Evolutionary conservation across 2,329 filamentous ascomycete genomes (phyloP).

Genomic region (Pseudocercospora macadamiae): DNA sequence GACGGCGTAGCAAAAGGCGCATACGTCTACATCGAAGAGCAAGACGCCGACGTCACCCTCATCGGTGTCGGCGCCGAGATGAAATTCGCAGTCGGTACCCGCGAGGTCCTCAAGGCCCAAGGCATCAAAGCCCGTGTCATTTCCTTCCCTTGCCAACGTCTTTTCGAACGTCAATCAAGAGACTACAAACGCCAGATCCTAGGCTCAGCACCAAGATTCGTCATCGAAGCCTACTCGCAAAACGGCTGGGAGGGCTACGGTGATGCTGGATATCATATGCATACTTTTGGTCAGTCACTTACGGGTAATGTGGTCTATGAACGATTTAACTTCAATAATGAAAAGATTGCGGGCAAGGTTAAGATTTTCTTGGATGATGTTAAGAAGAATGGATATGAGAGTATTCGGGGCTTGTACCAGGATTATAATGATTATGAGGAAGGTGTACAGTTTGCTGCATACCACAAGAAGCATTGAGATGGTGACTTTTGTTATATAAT

Average conservation of each 20-base stretch:
- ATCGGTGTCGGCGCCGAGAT: constrained; percentile 57
- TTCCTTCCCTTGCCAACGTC: constrained; percentile 54
- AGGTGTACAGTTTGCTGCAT: constrained; percentile 31
- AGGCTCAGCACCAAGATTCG: constrained; percentile 46
- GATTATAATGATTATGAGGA: constrained; percentile 38
- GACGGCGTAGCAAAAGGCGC: constrained; percentile 45
- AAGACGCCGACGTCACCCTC: constrained; percentile 49
- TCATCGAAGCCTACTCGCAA: constrained; percentile 63
- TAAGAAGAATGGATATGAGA: constrained; percentile 40
- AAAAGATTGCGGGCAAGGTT: constrained; percentile 48
- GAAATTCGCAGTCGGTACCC: constrained; percentile 49
- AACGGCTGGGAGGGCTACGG: constrained; percentile 65
- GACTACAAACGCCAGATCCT: constrained; percentile 54
- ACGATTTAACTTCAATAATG: constrained; percentile 58
- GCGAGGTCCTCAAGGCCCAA: constrained; percentile 40
- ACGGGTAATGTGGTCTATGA: constrained; percentile 59
- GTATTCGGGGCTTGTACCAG: constrained; percentile 34
- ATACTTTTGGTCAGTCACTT: constrained; percentile 59
- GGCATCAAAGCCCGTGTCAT: constrained; percentile 51
- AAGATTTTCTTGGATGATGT: constrained; percentile 41
- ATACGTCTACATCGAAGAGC: constrained; percentile 46
- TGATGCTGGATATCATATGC: constrained; percentile 59
- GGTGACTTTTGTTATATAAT: background rate
- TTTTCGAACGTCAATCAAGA: constrained; percentile 53
- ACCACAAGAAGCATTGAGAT: constrained; percentile 23